Evolutionary conservation across 106 monocot species (phyloP), one percentile per base, ranked within the genome.

Genomic region (Allium cepa): DNA sequence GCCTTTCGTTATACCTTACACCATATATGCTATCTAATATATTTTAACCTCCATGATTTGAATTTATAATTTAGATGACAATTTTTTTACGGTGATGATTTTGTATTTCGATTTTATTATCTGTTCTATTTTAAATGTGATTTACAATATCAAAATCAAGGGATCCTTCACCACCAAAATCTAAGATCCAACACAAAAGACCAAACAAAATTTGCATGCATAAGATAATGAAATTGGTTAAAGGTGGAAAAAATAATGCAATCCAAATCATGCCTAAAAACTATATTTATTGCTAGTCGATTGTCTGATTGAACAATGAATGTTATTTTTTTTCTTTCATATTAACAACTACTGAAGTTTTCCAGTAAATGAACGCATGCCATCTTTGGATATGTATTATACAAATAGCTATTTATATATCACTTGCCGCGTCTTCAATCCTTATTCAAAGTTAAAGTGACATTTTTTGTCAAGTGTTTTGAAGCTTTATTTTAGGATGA

Each of bases 311-410:
- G 52, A 18, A 65, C 11, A 36, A 53, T 4, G 6, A 53, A 52
- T 49, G 9, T 26, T 49, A 46, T 45, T 61, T 62, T 65, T 49
- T 52, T 13, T 10, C 15, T n/a, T 27, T 10, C 27, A 69, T 53
- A 62, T 48, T 17, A 2, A 69, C 12, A 2, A 69, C 12, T 69
- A 0, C 63, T 76, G 69, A 62, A 63, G 60, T 76, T 17, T 18
- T 53, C 3, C 7, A 49, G 50, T 69, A 28, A 69, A 76, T 76
- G 76, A 76, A 63, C 55, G 46, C 18, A 36, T 56, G 55, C 62
- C 76, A 52, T 7, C 17, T 58, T 10, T 36, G 17, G 47, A 36
- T 59, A 63, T 18, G 8, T 26, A 12, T 67, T 67, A 67, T 67
- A 52, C 67, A 52, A 9, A 22, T 15, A 52, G 27, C 16, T 53